Conservation (phyloP, 345 rosid genomes). For the Populus nigra region DNA sequence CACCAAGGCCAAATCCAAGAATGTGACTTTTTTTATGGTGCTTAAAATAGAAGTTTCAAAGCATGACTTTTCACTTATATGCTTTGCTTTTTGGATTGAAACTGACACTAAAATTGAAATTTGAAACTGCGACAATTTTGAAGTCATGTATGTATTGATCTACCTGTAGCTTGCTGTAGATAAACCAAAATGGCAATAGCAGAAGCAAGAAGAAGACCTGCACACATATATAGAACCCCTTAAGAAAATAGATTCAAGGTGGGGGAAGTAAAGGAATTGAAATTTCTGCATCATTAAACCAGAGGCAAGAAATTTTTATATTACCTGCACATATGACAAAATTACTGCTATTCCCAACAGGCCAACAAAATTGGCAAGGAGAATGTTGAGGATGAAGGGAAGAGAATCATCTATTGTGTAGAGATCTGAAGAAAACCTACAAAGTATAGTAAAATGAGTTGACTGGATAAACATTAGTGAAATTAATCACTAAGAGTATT, state of each 20-base stretch:
- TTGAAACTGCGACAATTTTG: not conserved
- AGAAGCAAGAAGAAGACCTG: constrained; percentile 80
- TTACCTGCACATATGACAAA: constrained; percentile 89
- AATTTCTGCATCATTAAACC: constrained; percentile 5
- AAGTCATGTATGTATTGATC: constrained; percentile 7
- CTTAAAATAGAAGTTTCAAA: not conserved
- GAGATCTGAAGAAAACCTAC: constrained; percentile 86
- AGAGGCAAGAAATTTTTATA: constrained; percentile 12
- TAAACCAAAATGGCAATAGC: constrained; percentile 80
- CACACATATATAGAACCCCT: constrained; percentile 16
- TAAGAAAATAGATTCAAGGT: constrained; percentile 2
- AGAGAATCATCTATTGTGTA: constrained; percentile 95
- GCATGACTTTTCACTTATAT: not conserved
- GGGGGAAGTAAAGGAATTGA: not conserved
- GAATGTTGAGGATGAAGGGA: constrained; percentile 90
- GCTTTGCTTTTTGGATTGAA: not conserved
- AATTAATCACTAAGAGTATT: constrained; percentile 2
- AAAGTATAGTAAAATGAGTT: constrained; percentile 12
- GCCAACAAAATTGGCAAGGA: constrained; percentile 86
- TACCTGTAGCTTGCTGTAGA: constrained; percentile 90
- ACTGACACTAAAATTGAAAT: constrained; percentile 1
- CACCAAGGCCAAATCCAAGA: not conserved
- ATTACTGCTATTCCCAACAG: constrained; percentile 77
- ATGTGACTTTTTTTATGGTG: no score
- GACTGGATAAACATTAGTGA: constrained; percentile 5